Conservation (phyloP, 2,329 filamentous ascomycete genomes). For the Metarhizium anisopliae region DNA sequence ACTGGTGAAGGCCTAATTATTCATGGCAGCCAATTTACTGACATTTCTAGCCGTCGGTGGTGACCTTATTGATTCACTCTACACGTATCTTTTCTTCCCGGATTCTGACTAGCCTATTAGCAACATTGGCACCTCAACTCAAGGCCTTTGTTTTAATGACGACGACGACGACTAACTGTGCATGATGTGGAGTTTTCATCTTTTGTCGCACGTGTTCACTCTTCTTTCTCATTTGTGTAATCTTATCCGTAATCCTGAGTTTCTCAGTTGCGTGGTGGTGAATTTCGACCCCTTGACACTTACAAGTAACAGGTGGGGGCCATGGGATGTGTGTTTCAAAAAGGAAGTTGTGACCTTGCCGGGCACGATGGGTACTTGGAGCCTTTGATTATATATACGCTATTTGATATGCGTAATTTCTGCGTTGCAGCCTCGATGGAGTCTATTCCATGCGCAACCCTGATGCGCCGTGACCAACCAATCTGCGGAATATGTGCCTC, state of each 20-base stretch:
- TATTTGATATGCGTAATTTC: neutral
- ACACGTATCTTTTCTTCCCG: neutral
- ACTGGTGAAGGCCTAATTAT: neutral
- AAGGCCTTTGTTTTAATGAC: neutral
- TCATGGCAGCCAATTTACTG: neutral
- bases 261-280: neutral
- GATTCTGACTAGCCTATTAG: neutral
- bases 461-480: neutral
- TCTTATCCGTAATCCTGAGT: neutral
- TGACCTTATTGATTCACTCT: slow-evolving; percentile 7
- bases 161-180: slow-evolving; percentile 7
- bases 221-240: neutral
- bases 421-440: neutral
- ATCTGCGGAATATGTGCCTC: neutral
- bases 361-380: too few relatives aligned
- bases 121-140: neutral
- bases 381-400: neutral
- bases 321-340: neutral
- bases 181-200: slow-evolving; percentile 1
- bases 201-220: neutral
- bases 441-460: neutral
- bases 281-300: neutral
- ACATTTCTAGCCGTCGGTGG: slow-evolving; percentile 25
- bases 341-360: neutral
- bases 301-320: neutral